Evolutionary conservation across 805 yeast genomes (phyloP).

Genomic region (Hanseniaspora hatyaiensis): DNA sequence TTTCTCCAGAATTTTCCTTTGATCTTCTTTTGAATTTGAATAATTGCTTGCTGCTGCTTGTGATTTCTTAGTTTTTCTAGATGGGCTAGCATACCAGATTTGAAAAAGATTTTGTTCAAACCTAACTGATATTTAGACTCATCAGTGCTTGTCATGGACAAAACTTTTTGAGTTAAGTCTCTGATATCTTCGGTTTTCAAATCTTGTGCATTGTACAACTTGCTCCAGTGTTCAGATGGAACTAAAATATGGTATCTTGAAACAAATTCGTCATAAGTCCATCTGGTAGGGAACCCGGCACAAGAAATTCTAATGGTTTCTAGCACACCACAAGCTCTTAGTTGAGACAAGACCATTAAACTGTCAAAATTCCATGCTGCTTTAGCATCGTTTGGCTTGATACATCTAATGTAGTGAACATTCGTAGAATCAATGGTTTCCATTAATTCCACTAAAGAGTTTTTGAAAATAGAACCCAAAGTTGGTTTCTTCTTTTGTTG

Average conservation of each 20-base stretch:
- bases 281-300: conserved; percentile 94
- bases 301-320: conserved; percentile 94
- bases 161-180: conserved; percentile 56
- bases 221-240: conserved; percentile 56
- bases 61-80: conserved; percentile 76
- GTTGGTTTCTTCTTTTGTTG: conserved; percentile 70
- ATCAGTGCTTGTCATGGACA: conserved; percentile 53
- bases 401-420: conserved; percentile 93
- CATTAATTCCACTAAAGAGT: conserved; percentile 87
- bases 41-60: conserved; percentile 67
- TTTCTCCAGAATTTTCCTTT: conserved; percentile 54
- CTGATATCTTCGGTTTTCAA: conserved; percentile 47
- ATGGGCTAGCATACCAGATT: conserved; percentile 91
- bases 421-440: conserved; percentile 83
- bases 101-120: conserved; percentile 83
- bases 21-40: conserved; percentile 72
- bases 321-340: conserved; percentile 96
- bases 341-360: conserved; percentile 85
- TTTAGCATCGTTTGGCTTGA: conserved; percentile 89
- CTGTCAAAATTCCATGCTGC: conserved; percentile 94
- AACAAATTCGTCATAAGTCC: conserved; percentile 90
- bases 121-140: conserved; percentile 74
- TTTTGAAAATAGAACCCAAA: conserved; percentile 85
- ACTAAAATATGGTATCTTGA: conserved; percentile 76
- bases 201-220: conserved; percentile 38